Conservation (phyloP, 179 eudicot species). For the Silene vulgaris region DNA sequence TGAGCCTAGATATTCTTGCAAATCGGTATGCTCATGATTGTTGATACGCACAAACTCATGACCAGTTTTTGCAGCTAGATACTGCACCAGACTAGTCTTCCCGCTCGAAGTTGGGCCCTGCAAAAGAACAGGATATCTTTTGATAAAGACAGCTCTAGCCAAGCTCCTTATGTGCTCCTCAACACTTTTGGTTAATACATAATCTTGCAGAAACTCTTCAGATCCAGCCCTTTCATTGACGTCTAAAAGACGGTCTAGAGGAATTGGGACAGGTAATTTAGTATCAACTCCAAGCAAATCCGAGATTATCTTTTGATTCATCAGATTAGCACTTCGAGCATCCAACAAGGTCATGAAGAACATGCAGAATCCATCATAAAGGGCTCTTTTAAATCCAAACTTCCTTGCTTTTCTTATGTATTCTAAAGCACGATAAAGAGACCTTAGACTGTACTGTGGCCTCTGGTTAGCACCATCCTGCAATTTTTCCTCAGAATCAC, state of each 20-base stretch:
- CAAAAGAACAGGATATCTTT: slow-evolving; percentile 87
- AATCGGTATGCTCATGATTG: slow-evolving; percentile 96
- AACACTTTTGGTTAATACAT: slow-evolving; percentile 71
- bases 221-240: slow-evolving; percentile 29
- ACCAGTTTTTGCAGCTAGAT: slow-evolving; percentile 88
- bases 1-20: slow-evolving; percentile 93
- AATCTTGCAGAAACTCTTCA: slow-evolving; percentile 45
- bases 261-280: slow-evolving; percentile 36
- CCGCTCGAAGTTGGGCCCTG: slow-evolving; percentile 99
- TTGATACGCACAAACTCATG: slow-evolving; percentile 92
- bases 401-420: slow-evolving; percentile 54
- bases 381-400: slow-evolving; percentile 51
- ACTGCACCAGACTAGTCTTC: slow-evolving; percentile 91
- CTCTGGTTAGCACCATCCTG: slow-evolving; percentile 99
- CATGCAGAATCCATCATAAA: slow-evolving; percentile 95
- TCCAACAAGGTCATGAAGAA: slow-evolving; percentile 78
- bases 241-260: slow-evolving; percentile 44
- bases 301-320: slow-evolving; percentile 48
- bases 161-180: slow-evolving; percentile 67
- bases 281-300: slow-evolving; percentile 47
- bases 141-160: slow-evolving; percentile 70
- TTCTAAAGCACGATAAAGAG: slow-evolving; percentile 90
- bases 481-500: slow-evolving; percentile 73
- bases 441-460: slow-evolving; percentile 98
- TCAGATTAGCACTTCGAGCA: slow-evolving; percentile 58